A percentile compares a stretch with the other conserved stretches of the same genome.
These are phyloP conservation scores for Simplicillium sp. DNA, from an alignment of 2,329 filamentous ascomycete species.

Conservation along the genomic window DNA sequence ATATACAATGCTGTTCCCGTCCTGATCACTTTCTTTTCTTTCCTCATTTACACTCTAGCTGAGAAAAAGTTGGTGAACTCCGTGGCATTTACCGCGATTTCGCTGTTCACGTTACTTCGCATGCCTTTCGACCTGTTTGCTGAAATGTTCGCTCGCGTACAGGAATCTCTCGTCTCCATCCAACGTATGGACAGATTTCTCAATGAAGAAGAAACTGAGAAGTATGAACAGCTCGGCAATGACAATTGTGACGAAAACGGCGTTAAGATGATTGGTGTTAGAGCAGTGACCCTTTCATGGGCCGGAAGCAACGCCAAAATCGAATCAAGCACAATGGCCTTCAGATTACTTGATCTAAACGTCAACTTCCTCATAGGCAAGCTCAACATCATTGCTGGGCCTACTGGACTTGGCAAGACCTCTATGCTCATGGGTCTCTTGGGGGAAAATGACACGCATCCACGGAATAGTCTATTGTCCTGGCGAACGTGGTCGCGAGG, in stretches of 20 bases:
- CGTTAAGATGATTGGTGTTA: slow-evolving; percentile 71
- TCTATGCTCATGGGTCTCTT: slow-evolving; percentile 92
- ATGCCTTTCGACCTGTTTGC: slow-evolving; percentile 92
- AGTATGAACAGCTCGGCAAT: slow-evolving; percentile 74
- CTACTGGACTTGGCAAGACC: slow-evolving; percentile 91
- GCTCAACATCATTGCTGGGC: slow-evolving; percentile 85
- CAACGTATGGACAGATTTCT: slow-evolving; percentile 94
- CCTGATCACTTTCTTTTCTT: slow-evolving; percentile 91
- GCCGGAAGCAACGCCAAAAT: slow-evolving; percentile 54
- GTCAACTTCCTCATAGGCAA: slow-evolving; percentile 76
- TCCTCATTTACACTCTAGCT: slow-evolving; percentile 82
- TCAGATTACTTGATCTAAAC: slow-evolving; percentile 74
- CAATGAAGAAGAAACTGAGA: slow-evolving; percentile 88
- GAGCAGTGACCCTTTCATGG: slow-evolving; percentile 82
- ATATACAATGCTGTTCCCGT: slow-evolving; percentile 95
- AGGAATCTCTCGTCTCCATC: slow-evolving; percentile 93
- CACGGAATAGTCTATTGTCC: slow-evolving; percentile 76
- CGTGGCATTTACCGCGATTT: slow-evolving; percentile 90
- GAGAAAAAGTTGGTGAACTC: slow-evolving; percentile 87
- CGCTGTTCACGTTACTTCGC: slow-evolving; percentile 85
- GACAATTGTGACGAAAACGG: slow-evolving; percentile 61
- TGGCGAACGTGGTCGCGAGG: slow-evolving; percentile 75
- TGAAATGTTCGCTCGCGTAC: slow-evolving; percentile 97
- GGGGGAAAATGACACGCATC: slow-evolving; percentile 87
- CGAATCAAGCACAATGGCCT: slow-evolving; percentile 60